Evolutionary conservation across 148 eudicot species (phyloP).

Genomic region (Arctostaphylos glauca): DNA sequence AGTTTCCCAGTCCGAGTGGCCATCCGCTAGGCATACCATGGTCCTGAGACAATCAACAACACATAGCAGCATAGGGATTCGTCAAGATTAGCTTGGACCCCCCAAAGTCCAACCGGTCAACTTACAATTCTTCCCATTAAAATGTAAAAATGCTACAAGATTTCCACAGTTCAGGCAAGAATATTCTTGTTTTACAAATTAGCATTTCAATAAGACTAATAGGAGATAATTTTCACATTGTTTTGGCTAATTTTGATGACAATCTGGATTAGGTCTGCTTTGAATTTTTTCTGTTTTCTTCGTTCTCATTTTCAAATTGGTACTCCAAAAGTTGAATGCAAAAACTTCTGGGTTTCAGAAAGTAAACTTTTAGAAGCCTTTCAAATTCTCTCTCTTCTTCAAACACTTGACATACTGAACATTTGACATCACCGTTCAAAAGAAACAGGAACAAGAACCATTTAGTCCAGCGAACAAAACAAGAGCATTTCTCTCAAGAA

Average conservation of each 20-base stretch:
- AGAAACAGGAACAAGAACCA: not conserved
- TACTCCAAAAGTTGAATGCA: not conserved
- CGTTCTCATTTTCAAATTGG: not conserved
- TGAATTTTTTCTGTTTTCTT: not conserved
- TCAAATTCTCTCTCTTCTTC: not conserved
- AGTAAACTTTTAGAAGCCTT: not conserved
- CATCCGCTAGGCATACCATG: slow-evolving; percentile 39
- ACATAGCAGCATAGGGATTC: not conserved
- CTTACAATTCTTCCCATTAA: not conserved
- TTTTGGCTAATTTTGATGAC: not conserved
- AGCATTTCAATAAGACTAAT: not conserved
- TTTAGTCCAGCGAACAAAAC: not conserved
- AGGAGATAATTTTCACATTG: not conserved
- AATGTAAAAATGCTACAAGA: not conserved
- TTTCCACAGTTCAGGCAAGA: not conserved
- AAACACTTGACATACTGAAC: not conserved
- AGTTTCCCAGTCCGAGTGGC: slow-evolving; percentile 65
- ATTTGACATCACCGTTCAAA: not conserved
- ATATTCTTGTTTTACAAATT: not conserved
- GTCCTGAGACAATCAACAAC: slow-evolving; percentile 16
- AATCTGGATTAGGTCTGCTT: not conserved
- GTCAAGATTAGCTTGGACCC: not conserved
- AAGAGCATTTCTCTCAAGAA: no score
- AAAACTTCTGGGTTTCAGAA: not conserved
- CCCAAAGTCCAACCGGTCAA: not conserved